These are phyloP conservation scores for Calamus simplicifolius DNA, from an alignment of 176 grass and related monocot genomes.

Conservation along the genomic window DNA sequence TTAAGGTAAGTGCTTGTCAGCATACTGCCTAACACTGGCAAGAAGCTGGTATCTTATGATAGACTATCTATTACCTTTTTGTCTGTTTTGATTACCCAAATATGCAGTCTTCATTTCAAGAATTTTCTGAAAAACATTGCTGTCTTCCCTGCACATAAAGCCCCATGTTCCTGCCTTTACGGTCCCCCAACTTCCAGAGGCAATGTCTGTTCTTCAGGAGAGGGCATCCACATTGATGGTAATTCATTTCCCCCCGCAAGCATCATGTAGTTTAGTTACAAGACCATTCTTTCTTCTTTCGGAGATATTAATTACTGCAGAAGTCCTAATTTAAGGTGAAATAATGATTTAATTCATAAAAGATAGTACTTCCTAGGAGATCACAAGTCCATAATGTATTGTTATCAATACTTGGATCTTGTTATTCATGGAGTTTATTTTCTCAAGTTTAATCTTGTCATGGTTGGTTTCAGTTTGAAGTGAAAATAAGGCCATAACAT, in stretches of 20 bases:
- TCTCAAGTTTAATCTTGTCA: too few species aligned
- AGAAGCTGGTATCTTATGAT: slow-evolving; percentile 6
- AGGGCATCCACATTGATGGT: slow-evolving; percentile 30
- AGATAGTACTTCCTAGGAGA: too few species aligned
- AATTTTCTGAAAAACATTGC: slow-evolving; percentile 26
- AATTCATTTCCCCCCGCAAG: slow-evolving; percentile 11
- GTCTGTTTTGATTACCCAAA: slow-evolving; percentile 13
- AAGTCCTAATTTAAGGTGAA: too few species aligned
- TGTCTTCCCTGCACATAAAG: slow-evolving; percentile 22
- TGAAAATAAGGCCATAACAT: background rate
- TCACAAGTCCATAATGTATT: too few species aligned
- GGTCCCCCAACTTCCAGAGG: slow-evolving; percentile 29
- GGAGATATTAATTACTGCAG: too few species aligned
- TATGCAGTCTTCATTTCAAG: slow-evolving; percentile 32
- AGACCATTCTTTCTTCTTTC: slow-evolving; percentile 4
- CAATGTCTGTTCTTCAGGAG: slow-evolving; percentile 25
- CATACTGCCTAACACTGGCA: background rate
- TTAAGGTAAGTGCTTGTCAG: slow-evolving; percentile 11
- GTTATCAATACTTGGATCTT: too few species aligned
- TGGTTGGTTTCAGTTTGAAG: too few species aligned
- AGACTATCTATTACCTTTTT: slow-evolving; percentile 22
- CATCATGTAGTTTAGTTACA: background rate
- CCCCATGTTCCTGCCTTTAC: slow-evolving; percentile 31
- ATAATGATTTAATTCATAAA: too few species aligned
- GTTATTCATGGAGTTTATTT: too few species aligned